Evolutionary conservation across 1,284 basidiomycete species (phyloP), one percentile per base, ranked within the genome.

Genomic region (Fistulinella cinereoalba): DNA sequence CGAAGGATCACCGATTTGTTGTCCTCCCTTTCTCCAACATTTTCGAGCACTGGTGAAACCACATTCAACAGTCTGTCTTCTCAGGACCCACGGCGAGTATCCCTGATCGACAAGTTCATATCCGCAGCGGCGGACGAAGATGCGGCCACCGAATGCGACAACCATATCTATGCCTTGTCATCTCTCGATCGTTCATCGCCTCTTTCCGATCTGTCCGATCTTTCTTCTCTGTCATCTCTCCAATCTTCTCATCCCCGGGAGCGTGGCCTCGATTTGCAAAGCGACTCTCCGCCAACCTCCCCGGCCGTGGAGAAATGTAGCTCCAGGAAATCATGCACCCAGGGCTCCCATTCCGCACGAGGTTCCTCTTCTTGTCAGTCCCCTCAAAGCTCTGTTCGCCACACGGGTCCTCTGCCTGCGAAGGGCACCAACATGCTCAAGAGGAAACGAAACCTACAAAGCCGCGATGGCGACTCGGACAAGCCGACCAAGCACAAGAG

Each of bases 81-180:
- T 25, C 53, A 49, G 44, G 43, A 47, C 37, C 36, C 44, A 37
- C 22, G 39, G 19, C 54, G 56, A 19, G 46, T 62, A 16, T 64
- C 62, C 18, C 37, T 64, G n/a, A 54, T 64, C 42, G 51, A 67
- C 19, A 64, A 24, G 39, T 65, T 66, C 32, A 56, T 64, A 15
- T 62, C 58, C 21, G 63, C 60, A 18, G 52, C 56, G n/a, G 52
- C 51, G 11, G 46, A 55, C 19, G 51, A 54, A 37, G 49, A 50
- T 19, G 15, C 16, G 22, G 36, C 16, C 18, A 41, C 44, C 6
- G 44, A 42, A 34, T 34, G 28, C 23, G 25, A n/a, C 21, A 9
- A 25, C 15, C 7, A 21, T 33, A 28, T 39, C 36, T 36, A 31
- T 40, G 37, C 24, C 1, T 32, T 40, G 34, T 7, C 50, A 40